Percentiles rank a stretch among this genome's conserved stretches.
These are phyloP conservation scores for Coemansia biformis DNA, from an alignment of 192 early-diverging fungal species.

Conservation along the genomic window DNA sequence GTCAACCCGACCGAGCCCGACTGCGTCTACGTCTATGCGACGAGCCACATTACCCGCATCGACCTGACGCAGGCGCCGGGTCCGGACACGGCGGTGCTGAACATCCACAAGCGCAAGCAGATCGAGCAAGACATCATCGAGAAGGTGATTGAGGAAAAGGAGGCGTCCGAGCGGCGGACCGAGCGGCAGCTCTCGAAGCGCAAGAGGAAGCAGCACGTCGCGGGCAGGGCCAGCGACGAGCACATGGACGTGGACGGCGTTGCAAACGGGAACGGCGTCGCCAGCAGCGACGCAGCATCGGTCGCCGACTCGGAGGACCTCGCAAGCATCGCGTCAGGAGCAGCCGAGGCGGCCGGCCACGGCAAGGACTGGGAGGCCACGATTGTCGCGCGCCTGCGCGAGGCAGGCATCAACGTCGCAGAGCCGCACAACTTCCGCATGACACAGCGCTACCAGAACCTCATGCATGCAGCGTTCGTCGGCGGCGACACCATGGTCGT, in stretches of 20 bases:
- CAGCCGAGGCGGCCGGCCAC: constrained; percentile 11
- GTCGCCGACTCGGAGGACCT: constrained; percentile 9
- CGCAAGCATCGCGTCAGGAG: constrained; percentile 8
- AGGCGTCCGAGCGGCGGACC: constrained; percentile 32
- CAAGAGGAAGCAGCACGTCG: constrained; percentile 41
- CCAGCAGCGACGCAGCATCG: constrained; percentile 4
- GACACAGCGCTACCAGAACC: constrained; percentile 73
- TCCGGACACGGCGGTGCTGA: constrained; percentile 51
- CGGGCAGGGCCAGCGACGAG: constrained; percentile 21
- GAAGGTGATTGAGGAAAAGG: constrained; percentile 38
- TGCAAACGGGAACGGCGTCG: constrained; percentile 1
- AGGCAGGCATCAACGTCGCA: constrained; percentile 47
- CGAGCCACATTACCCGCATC: constrained; percentile 64
- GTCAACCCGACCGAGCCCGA: constrained; percentile 60
- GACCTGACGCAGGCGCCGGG: constrained; percentile 63
- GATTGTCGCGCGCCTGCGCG: constrained; percentile 33
- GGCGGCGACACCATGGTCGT: constrained; percentile 70
- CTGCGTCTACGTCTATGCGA: constrained; percentile 65
- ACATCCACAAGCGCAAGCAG: constrained; percentile 57
- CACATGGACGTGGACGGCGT: constrained; percentile 28
- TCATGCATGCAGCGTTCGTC: constrained; percentile 76
- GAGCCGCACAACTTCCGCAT: constrained; percentile 62
- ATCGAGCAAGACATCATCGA: constrained; percentile 45
- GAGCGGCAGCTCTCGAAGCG: constrained; percentile 44
- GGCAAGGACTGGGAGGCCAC: constrained; percentile 43